Base-by-base conservation (phyloP, 1,139 yeast species). In the Arxiozyma slooffiae region DNA sequence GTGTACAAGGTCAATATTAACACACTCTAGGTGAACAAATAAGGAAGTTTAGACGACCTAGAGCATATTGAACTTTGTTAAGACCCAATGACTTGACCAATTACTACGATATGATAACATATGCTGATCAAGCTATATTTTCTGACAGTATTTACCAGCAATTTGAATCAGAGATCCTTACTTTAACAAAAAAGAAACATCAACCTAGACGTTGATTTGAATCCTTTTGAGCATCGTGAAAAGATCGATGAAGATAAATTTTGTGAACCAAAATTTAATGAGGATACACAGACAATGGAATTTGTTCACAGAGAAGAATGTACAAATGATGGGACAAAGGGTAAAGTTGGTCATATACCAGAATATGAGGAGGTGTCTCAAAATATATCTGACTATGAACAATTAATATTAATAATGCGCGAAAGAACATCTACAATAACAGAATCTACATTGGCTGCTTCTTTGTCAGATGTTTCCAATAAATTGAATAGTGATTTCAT, bases 381-480 rank as follows among this genome's bases (percentile, higher is more conserved):
- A 62, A 85, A 85, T 60, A 83, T 86, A 38, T 81, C 90, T 2
- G 95, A 89, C 57, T 89, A 86, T 67, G 97, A 92, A 67, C 96
- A 87, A 64, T 74, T 89, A 63, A 90, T 92, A 97, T 70, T 80
- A 41, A 63, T 68, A 2, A 60, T 69, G 67, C 66, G 61, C 49
- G 73, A 68, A 46, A 62, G 66, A 46, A 64, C 68, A 0, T 60
- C 64, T 6, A 61, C 67, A 4, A 57, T 70, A 1, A 59, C 69
- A 7, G 68, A 62, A 43, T 61, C 70, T 11, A 62, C 68, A 1
- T 60, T 63, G 44, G 66, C 68, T 0, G 62, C 66, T 2, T 57
- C 67, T 1, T 57, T 68, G 61, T 56, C 71, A 57, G 54, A 66
- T 63, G 63, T 57, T 66, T 44, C 51, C 7, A 57, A 63, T 53